Evolutionary conservation across 768 basidiomycete species (phyloP), one percentile per base, ranked within the genome.

Genomic region (Phylloporus sp.): DNA sequence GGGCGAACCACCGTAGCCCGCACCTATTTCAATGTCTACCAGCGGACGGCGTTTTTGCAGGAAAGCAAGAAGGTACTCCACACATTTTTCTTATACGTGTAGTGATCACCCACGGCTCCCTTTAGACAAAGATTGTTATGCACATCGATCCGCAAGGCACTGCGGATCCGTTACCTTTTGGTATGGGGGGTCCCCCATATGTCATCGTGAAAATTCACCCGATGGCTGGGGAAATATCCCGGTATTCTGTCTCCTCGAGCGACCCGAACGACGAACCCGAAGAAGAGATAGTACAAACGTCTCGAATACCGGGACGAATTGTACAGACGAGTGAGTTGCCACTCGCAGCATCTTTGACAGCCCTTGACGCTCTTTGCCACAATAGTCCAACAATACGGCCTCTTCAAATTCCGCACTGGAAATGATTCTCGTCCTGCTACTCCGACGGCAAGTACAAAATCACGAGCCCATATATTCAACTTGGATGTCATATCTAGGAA

Each of bases 11-110:
- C 84, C 9, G 60, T 77, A 41, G 90, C 90, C 14, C 77, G 82
- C 48, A 83, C 89, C n/a, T 95, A 85, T 64, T 94, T 82, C 69
- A 93, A 94, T 58, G 78, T 95, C 15, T 95, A 93, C 62, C 82
- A 89, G 56, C 74, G 88, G 33, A 85, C 80, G 10, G 82, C 83
- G 4, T 92, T 88, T 61, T 68, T 92, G 9, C 79, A 81, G 57
- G 86, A 91, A 58, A 69, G 69, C 4, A 86, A 81, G 67, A 94
- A 94, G 79, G 92, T 90, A 40, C 39, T 66, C 49, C 17, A 38
- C 13, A 13, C 20, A 33, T 17, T 27, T 20, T 22, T 29, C 31
- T 43, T 33, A 23, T n/a, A 40, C 36, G 28, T 22, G 48, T 47
- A 9, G 42, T 40, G 15, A n/a, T 39, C 1, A 24, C 39, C 64